Base-by-base conservation (phyloP, 352 stramenopile species). In the Phytophthora kernoviae region DNA sequence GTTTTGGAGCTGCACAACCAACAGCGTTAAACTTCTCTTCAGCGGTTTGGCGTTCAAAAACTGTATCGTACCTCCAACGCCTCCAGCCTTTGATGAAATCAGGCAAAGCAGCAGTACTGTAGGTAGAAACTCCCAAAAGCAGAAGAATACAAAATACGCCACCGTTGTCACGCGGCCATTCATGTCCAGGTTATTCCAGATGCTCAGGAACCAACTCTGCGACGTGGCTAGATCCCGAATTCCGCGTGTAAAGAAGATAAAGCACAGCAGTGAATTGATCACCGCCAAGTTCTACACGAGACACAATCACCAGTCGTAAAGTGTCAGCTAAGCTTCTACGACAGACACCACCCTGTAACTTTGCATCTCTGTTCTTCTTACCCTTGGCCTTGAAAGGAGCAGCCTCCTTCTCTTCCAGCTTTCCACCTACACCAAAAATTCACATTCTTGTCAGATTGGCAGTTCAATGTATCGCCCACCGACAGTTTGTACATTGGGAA, bases 121-220 rank as follows among this genome's bases (percentile, higher is more conserved):
- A 8, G 86, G 86, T 26, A 94, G 58, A 52, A 94, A 93, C 65
- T 94, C 86, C 86, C 86, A 94, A 51, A 93, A 90, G 73, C 84
- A 92, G 62, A 93, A 93, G 68, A 93, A 90, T 9, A 91, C 56
- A 52, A 94, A 94, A 63, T 86, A 91, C 12, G 72, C 72, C 36
- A 90, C 83, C 32, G 83, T 87, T 27, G 84, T 91, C 51, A 93
- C 84, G 46, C 84, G 79, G 53, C 83, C 84, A 40, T 88, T 92
- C 81, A 93, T 90, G 53, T 94, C 85, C 34, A 94, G 60, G 53
- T 90, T 87, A 63, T 94, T 94, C 79, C 82, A 88, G 34, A 94
- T 92, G 60, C 81, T 91, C 12, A 94, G 67, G 48, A 91, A 74
- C 85, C 83, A 94, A 65, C 85, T 92, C 61, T 94, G 79, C 22